Base-by-base conservation (phyloP, 1,284 basidiomycete species). In the Tilletia walkeri region DNA sequence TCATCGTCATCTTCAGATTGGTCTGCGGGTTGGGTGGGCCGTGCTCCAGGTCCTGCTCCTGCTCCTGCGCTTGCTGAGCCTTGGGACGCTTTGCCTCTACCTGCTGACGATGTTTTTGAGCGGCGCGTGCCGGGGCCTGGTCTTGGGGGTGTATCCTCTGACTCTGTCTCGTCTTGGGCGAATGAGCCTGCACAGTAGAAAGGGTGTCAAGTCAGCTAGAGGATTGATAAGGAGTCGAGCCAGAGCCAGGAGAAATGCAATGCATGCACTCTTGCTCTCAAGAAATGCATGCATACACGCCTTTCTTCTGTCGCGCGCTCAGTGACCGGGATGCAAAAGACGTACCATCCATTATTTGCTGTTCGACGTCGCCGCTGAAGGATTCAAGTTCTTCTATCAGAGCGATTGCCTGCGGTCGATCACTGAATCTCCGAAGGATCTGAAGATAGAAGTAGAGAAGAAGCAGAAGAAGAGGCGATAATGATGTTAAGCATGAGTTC, bases 351-450 rank as follows among this genome's bases (percentile, higher is more conserved):
- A 89, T 87, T 56, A 90, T 87, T 48, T 90, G 86, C 78, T 90
- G 88, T 18, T 87, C 86, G n/a, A 90, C 88, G 82, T 89, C 89
- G 3, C 89, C 89, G 41, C 88, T 88, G 79, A 89, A 93, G 14
- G 90, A 89, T 78, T 92, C 91, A n/a, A 96, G 85, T 84, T 96
- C 94, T 75, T 88, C 86, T 30, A 93, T 90, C 69, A 93, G 87
- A 71, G 89, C 88, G 82, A 86, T 88, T 34, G 92, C 92, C 48
- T 89, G 86, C 0, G 91, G 92, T 79, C 90, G 90, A 80, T 93
- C 92, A 4, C 91, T 90, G 81, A 93, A 93, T 81, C 90, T 92
- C 73, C 89, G 87, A 72, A 94, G 85, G 16, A 91, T 91, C 92
- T 94, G 78, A 10, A 7, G 2, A 38, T 0, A 30, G 24, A 30